Base-by-base conservation (phyloP, 2,329 filamentous ascomycete genomes). In the Penicillium capsulatum region DNA sequence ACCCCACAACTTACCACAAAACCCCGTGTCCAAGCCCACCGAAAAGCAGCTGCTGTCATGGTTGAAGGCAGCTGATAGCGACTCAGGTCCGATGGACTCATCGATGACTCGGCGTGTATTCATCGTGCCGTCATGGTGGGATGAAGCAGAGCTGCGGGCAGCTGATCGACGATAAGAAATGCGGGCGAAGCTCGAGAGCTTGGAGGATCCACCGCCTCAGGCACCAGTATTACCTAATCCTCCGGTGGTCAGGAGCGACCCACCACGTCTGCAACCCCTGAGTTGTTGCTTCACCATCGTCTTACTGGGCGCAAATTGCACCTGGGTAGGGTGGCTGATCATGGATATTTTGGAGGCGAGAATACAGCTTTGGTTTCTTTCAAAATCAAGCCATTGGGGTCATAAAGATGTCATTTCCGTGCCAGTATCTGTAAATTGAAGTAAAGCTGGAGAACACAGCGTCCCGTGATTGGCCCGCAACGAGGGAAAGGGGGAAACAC, bases 21-120 rank as follows among this genome's bases (percentile, higher is more conserved):
- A 90, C 17, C 91, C 91, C 8, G 82, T 82, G 59, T 94, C 86
- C 7, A 95, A 73, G 7, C 88, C 92, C 19, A 94, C 85, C 17
- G 88, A 79, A 65, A 97, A 97, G 59, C 84, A 90, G 54, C 80
- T 90, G 50, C 79, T 79, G 62, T 92, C 86, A 56, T 80, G 76
- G 60, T 96, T 97, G 71, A 95, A 95, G 7, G 85, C 80, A 31
- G 84, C 80, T 10, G 87, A 94, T 26, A 96, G 76, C 8, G 89
- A 90, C 45, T 82, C 77, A 3, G 85, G 83, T 38, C 82, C 80
- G 30, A 75, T 76, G 13, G 86, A 81, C 35, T 81, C 80, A 70
- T 94, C 88, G 59, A 97, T 87, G 40, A 86, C 80, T 36, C 84
- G 85, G 43, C 91, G 79, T 30, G 89, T 94, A 64, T 97, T 92